Base-by-base conservation (phyloP, 495 filamentous ascomycete genomes). In the Talaromyces nanjingensis region DNA sequence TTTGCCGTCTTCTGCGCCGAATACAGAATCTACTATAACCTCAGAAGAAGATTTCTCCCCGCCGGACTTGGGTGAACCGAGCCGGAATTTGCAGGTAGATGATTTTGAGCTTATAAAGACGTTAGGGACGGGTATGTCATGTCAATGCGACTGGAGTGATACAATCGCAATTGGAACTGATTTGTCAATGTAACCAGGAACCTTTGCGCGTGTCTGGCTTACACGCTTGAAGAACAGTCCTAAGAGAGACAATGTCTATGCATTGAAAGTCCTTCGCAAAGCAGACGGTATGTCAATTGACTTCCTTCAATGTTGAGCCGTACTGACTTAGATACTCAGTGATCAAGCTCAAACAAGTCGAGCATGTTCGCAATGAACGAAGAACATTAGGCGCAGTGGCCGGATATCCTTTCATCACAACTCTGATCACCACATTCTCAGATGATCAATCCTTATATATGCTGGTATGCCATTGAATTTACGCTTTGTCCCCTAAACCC, bases 331-430 rank as follows among this genome's bases (percentile, higher is more conserved):
- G 27, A 42, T n/a, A 9, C 2, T 25, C 75, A 91, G 92, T 98
- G 64, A 93, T 98, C 78, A 91, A 91, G 67, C 80, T 97, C 66
- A 98, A 98, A 82, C 94, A 98, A 77, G 88, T 97, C 67, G 94
- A 97, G 77, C 94, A 98, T 80, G 92, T 97, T 64, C 89, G 91
- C 67, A 94, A 96, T 74, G 94, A 98, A 78, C 87, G 94, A 39
- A 86, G 85, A 66, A 89, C 96, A 18, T 86, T 98, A 5, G 86
- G 89, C 65, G 89, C 91, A 62, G 93, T 97, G 33, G 85, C 91
- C 56, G 92, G 92, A 20, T 91, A 97, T 73, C 94, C 94, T 37
- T 97, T 98, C 75, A 96, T 98, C 70, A 97, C 93, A 64, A 90
- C 86, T n/a, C 81, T 97, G 68, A 80, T 94, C 42, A 89, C 89